phyloP scores from a whole-genome alignment of 352 stramenopile genomes.

The Thalassiosira mediterranea region DNA sequence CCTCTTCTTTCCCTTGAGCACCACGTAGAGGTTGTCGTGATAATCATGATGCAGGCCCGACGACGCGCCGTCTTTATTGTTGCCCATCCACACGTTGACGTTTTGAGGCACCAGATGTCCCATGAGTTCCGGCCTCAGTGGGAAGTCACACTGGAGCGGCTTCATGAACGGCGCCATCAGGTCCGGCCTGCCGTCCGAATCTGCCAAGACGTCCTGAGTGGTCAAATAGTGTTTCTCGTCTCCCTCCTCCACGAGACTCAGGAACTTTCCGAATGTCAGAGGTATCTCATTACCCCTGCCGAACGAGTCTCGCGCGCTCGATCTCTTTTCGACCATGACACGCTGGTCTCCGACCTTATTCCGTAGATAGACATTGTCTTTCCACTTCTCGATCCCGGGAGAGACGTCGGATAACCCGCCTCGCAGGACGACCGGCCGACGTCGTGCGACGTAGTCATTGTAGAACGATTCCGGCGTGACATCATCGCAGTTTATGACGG shows the following conservation, averaged over 20 bases:
- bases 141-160: slow-evolving; percentile 61
- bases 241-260: slow-evolving; percentile 82
- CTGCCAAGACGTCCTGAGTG: slow-evolving; percentile 88
- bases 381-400: slow-evolving; percentile 85
- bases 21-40: slow-evolving; percentile 98
- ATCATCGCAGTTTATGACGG: slow-evolving; percentile 20
- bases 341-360: slow-evolving; percentile 79
- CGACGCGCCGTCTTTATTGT: slow-evolving; percentile 69
- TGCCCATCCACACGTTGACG: slow-evolving; percentile 97
- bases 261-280: slow-evolving; percentile 86
- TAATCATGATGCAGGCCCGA: slow-evolving; percentile 97
- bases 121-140: slow-evolving; percentile 86
- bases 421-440: slow-evolving; percentile 84
- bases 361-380: slow-evolving; percentile 81
- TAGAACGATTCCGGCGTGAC: slow-evolving; percentile 84
- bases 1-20: slow-evolving; percentile 91
- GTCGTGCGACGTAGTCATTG: slow-evolving; percentile 83
- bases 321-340: slow-evolving; percentile 87
- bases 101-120: slow-evolving; percentile 91
- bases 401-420: slow-evolving; percentile 28
- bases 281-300: slow-evolving; percentile 87
- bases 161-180: slow-evolving; percentile 89
- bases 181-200: slow-evolving; percentile 85
- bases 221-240: slow-evolving; percentile 90
- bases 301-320: slow-evolving; percentile 83